Conservation (phyloP, 148 eudicot genomes). For the Selenicereus undatus region DNA sequence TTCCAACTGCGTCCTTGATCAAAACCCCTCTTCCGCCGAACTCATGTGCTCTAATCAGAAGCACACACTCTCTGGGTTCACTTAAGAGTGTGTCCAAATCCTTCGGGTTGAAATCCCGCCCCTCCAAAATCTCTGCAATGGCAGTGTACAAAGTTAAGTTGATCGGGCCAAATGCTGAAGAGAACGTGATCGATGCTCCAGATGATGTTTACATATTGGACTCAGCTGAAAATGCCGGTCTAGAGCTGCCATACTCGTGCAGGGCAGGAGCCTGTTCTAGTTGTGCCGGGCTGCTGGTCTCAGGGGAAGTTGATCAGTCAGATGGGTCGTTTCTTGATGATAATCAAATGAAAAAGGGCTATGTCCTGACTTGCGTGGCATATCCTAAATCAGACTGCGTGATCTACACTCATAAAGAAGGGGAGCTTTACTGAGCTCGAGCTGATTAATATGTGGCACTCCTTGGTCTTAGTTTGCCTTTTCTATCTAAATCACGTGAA, state of each 20-base stretch:
- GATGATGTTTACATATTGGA: slow-evolving; percentile 72
- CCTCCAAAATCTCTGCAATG: slow-evolving; percentile 45
- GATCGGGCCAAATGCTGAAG: slow-evolving; percentile 54
- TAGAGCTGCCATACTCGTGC: slow-evolving; percentile 87
- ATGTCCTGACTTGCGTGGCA: slow-evolving; percentile 66
- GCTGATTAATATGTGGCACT: no score
- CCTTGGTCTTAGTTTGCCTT: background rate
- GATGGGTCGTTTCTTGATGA: slow-evolving; percentile 92
- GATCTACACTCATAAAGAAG: slow-evolving; percentile 75
- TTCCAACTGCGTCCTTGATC: background rate
- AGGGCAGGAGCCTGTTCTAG: slow-evolving; percentile 94
- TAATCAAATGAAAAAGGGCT: slow-evolving; percentile 51
- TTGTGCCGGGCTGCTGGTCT: slow-evolving; percentile 59
- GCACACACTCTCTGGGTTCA: slow-evolving; percentile 30
- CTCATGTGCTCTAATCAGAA: background rate
- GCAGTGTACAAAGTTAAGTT: slow-evolving; percentile 64
- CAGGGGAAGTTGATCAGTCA: slow-evolving; percentile 71
- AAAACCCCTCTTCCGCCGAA: background rate
- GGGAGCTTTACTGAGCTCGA: slow-evolving; percentile 50
- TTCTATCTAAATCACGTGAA: background rate
- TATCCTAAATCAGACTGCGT: slow-evolving; percentile 69
- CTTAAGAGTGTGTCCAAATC: slow-evolving; percentile 37
- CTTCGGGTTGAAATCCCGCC: slow-evolving; percentile 39
- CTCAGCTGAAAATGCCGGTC: slow-evolving; percentile 65
- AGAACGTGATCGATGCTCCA: slow-evolving; percentile 66